Evolutionary conservation across 2,329 filamentous ascomycete genomes (phyloP), one percentile per base, ranked within the genome.

Genomic region (Tolypocladium tropicale): DNA sequence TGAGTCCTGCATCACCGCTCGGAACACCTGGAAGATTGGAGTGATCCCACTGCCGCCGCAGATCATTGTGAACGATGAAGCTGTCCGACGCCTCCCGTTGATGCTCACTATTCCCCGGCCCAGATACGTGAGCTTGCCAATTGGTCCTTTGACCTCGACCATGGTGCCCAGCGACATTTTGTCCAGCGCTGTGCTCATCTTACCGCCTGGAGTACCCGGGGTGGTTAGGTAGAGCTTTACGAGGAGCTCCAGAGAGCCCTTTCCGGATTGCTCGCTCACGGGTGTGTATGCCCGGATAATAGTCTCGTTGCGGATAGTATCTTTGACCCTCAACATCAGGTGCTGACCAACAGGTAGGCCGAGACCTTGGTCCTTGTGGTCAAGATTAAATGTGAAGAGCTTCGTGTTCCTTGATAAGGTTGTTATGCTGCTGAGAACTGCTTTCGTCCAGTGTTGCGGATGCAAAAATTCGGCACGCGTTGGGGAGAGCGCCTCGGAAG

Each of bases 251-350:
- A 95, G 74, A 53, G 72, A 78, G 0, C 90, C 91, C 56, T 74
- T 72, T 25, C 84, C 76, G 0, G 70, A 72, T 3, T 62, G 78
- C 53, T 87, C 78, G 0, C 89, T 92, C 32, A 94, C 82, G 0
- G 91, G 92, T 0, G 92, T 96, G 73, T 96, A 96, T 6, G 89
- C 85, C 25, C 92, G 82, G 63, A 95, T 91, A 62, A 95, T 86
- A 34, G 84, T 78, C 65, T 93, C 87, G 34, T 16, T 36, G 34
- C 34, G 1, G 6, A 36, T 36, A 36, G 7, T 36, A 65, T 95
- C 89, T 30, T 82, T 82, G 3, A 95, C 76, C 4, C 89, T 86
- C 65, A 96, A 81, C 83, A 95, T 89, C 1, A 96, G 75, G 70
- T 96, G 92, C 66, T 96, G 89, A 18, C 92, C 92, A 0, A 88